A percentile compares a stretch with the other conserved stretches of the same genome.
phyloP scores from a whole-genome alignment of 2,329 filamentous ascomycete genomes.

The Pseudopithomyces maydicus region DNA sequence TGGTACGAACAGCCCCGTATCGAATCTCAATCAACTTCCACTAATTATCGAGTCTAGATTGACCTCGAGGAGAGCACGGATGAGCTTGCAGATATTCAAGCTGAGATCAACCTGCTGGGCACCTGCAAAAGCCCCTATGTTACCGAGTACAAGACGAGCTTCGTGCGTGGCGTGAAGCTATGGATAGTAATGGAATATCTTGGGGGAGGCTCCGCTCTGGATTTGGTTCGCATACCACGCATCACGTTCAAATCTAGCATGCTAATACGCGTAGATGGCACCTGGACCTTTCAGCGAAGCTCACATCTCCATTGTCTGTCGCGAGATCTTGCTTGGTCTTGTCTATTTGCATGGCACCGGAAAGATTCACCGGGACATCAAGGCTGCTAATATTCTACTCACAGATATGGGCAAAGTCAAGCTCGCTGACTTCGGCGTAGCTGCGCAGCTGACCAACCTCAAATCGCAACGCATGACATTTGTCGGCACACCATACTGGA shows the following conservation, averaged over 20 bases:
- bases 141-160: slow-evolving; percentile 95
- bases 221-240: slow-evolving; percentile 68
- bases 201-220: slow-evolving; percentile 91
- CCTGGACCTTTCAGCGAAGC: slow-evolving; percentile 85
- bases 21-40: not conserved
- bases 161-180: slow-evolving; percentile 92
- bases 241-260: not conserved
- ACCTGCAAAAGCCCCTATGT: slow-evolving; percentile 94
- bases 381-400: slow-evolving; percentile 94
- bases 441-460: slow-evolving; percentile 94
- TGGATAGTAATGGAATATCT: slow-evolving; percentile 99
- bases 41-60: slow-evolving; percentile 64
- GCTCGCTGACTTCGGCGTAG: slow-evolving; percentile 95
- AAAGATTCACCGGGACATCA: slow-evolving; percentile 96
- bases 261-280: slow-evolving; percentile 69
- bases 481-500: slow-evolving; percentile 98
- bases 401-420: slow-evolving; percentile 90
- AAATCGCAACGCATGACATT: slow-evolving; percentile 98
- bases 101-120: slow-evolving; percentile 92
- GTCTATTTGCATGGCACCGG: slow-evolving; percentile 93
- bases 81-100: slow-evolving; percentile 97
- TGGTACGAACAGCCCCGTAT: slow-evolving; percentile 63
- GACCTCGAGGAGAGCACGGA: slow-evolving; percentile 98
- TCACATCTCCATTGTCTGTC: slow-evolving; percentile 92
- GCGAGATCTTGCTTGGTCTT: slow-evolving; percentile 85